phyloP scores from a whole-genome alignment of 1,139 yeast species.

The Eremothecium gossypii region DNA sequence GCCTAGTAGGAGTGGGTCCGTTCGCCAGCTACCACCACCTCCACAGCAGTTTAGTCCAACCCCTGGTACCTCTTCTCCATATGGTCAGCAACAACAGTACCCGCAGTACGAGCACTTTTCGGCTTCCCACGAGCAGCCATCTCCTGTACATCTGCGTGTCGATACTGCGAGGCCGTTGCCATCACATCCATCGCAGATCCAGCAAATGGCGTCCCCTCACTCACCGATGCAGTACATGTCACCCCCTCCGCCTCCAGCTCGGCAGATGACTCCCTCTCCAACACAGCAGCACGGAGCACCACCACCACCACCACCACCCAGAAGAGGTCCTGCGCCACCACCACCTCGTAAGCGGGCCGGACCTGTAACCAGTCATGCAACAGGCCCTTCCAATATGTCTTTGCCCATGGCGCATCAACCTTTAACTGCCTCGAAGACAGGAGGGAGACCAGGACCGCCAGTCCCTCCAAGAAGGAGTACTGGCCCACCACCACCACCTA shows the following conservation, averaged over 20 bases:
- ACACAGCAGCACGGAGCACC: conserved; percentile 27
- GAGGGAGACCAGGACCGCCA: conserved; percentile 2
- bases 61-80: no score
- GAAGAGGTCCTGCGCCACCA: conserved; percentile 33
- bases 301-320: conserved; percentile 35
- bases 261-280: conserved; percentile 33
- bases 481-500: conserved; percentile 22
- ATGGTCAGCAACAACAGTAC: no score
- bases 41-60: no score
- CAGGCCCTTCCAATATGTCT: no score
- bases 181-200: not conserved
- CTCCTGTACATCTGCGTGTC: no score
- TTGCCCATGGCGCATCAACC: no score
- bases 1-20: no score
- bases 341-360: conserved; percentile 29
- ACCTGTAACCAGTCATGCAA: conserved; percentile 11
- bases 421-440: conserved; percentile 7
- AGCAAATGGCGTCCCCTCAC: no score
- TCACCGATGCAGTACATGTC: no score
- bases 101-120: no score
- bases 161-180: not conserved
- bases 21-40: no score
- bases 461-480: conserved; percentile 19
- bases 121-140: no score
- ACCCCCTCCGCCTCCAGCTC: conserved; percentile 18